Conservation (phyloP, 306 rosid species). For the Sesbania bispinosa region DNA sequence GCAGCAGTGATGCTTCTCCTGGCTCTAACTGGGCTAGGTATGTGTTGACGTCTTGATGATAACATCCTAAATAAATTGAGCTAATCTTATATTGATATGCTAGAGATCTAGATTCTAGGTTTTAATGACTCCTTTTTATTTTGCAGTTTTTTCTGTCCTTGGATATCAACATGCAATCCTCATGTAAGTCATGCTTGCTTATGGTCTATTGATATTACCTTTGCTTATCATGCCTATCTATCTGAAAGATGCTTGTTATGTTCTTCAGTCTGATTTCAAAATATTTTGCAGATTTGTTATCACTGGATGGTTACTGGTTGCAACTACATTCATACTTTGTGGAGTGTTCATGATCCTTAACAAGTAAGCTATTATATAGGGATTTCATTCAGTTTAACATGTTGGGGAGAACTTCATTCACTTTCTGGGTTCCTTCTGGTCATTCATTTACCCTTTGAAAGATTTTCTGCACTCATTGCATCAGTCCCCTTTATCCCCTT, state of each 20-base stretch:
- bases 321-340: constrained; percentile 79
- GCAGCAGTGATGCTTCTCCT: constrained; percentile 86
- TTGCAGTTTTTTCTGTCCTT: constrained; percentile 72
- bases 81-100: neutral
- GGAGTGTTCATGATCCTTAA: constrained; percentile 84
- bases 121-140: constrained; percentile 26
- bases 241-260: neutral
- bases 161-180: constrained; percentile 85
- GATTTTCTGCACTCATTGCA: neutral
- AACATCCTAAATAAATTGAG: neutral
- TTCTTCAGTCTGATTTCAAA: constrained; percentile 24
- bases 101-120: neutral
- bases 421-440: neutral
- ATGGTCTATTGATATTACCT: neutral
- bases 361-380: constrained; percentile 55
- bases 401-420: neutral
- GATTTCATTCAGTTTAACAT: constrained; percentile 8
- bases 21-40: constrained; percentile 82
- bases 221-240: constrained; percentile 13
- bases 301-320: constrained; percentile 94
- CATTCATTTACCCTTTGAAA: neutral
- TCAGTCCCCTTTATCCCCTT: neutral
- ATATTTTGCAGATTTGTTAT: constrained; percentile 73
- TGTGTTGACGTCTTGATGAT: constrained; percentile 35
- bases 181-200: constrained; percentile 54